Conservation (phyloP, 768 basidiomycete species). For the Hygrophoropsis aurantiaca region DNA sequence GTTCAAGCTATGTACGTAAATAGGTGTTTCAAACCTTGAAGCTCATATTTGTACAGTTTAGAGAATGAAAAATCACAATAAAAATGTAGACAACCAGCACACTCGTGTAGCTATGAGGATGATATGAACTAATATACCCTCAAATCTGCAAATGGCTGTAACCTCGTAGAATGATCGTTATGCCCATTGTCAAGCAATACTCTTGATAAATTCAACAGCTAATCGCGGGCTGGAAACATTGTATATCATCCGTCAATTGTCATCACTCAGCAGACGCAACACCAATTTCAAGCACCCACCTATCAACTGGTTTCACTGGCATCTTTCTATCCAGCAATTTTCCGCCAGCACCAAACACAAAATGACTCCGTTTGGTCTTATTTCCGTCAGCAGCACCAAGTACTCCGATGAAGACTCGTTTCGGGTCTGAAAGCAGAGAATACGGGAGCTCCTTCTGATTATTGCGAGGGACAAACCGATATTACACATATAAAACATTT, state of each 20-base stretch:
- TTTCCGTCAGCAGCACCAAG: conserved; percentile 80
- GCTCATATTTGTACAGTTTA: no score
- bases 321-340: conserved; percentile 82
- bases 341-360: conserved; percentile 90
- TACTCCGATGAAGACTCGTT: conserved; percentile 72
- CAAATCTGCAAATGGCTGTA: no score
- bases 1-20: no score
- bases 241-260: background rate
- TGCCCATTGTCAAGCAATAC: conserved; percentile 10
- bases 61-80: no score
- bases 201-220: conserved; percentile 71
- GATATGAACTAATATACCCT: no score
- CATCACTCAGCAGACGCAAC: no score
- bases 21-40: no score
- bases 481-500: background rate
- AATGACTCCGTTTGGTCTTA: conserved; percentile 89
- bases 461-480: conserved; percentile 5
- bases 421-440: conserved; percentile 86
- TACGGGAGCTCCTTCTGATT: conserved; percentile 81
- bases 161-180: no score
- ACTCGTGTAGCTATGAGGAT: no score
- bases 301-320: conserved; percentile 86
- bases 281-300: conserved; percentile 42
- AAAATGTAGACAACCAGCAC: no score
- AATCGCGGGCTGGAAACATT: conserved; percentile 49